Evolutionary conservation across 2,329 filamentous ascomycete species (phyloP), one percentile per base, ranked within the genome.

Genomic region (Neofusicoccum parvum): DNA sequence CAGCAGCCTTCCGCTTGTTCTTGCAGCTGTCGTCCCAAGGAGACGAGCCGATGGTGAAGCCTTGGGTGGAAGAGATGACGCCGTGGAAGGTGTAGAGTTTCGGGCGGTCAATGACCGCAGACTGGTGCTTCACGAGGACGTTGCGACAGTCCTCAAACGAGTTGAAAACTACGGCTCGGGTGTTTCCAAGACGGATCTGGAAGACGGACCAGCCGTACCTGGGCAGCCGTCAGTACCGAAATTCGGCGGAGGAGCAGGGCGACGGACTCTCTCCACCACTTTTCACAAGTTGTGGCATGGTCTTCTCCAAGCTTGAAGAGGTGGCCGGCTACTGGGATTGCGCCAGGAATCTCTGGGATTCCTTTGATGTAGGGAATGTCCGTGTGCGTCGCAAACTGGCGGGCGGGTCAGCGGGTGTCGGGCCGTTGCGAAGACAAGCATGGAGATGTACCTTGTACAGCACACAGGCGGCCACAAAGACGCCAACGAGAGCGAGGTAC

Each of bases 11-110:
- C 0, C 83, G 77, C 69, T 84, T 84, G 68, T 83, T 85, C 69
- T 81, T 82, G 71, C 82, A 85, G 41, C 80, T 83, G 23, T 83
- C 80, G 62, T 85, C 82, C 83, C 83, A 85, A 0, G 83, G 83
- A 2, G 78, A 81, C 5, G 78, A 81, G n/a, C 83, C 83, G 59
- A 86, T 85, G 0, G 83, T 86, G 72, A 85, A 86, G 0, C 83
- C 84, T 68, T 86, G 82, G 0, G 82, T 83, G 12, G 74, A 79
- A 69, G 79, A 81, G 15, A 86, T 84, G 56, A 85, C 75, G 2
- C 81, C 82, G 67, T 86, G 84, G 71, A 86, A 86, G 0, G 83
- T 85, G 68, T 83, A 85, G 1, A 85, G 74, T 37, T 77, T 85
- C 0, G 82, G 82, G 0, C 82, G 76, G 68, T 83, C 81, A 43